Evolutionary conservation across 2,329 filamentous ascomycete genomes (phyloP), one percentile per base, ranked within the genome.

Genomic region (Sarocladium oryzae): DNA sequence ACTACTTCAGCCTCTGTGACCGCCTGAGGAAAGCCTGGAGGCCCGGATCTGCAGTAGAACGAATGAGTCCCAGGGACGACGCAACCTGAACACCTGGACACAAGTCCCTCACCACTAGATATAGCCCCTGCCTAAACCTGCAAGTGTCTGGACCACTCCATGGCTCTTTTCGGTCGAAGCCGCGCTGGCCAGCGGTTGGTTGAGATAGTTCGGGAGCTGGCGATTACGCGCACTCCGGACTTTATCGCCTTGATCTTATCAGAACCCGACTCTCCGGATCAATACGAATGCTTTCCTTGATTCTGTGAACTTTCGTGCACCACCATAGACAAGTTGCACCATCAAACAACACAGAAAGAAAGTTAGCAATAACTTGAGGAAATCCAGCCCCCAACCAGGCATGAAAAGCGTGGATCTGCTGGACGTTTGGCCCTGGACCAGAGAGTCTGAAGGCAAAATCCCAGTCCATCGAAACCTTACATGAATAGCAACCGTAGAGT

Each of bases 381-480:
- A n/a, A n/a, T n/a, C n/a, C n/a, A n/a, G n/a, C n/a, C n/a, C n/a
- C n/a, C n/a, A n/a, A n/a, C n/a, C n/a, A n/a, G n/a, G n/a, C n/a
- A n/a, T n/a, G n/a, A n/a, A n/a, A n/a, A n/a, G n/a, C n/a, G n/a
- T n/a, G 21, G 40, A 15, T 20, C 40, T 43, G 24, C n/a, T 20
- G 21, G 21, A 26, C 21, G 21, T 28, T 45, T 45, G 40, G 43
- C 43, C 43, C 43, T 48, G 43, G 43, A 48, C 20, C 6, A 48
- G 24, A 18, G 43, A 33, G 15, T 48, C 43, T 48, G 21, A 33
- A 33, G n/a, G 11, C 24, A 33, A 48, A 21, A 15, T 6, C n/a
- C 20, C 43, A 33, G 28, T 48, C 43, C 43, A 48, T 48, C 28
- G 43, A 48, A 48, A 48, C 43, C 43, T 48, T 48, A 48, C 43